Percentiles rank a stretch among this genome's conserved stretches.
phyloP scores from a whole-genome alignment of 2,329 filamentous ascomycete species.

The Elsinoe fawcettii region DNA sequence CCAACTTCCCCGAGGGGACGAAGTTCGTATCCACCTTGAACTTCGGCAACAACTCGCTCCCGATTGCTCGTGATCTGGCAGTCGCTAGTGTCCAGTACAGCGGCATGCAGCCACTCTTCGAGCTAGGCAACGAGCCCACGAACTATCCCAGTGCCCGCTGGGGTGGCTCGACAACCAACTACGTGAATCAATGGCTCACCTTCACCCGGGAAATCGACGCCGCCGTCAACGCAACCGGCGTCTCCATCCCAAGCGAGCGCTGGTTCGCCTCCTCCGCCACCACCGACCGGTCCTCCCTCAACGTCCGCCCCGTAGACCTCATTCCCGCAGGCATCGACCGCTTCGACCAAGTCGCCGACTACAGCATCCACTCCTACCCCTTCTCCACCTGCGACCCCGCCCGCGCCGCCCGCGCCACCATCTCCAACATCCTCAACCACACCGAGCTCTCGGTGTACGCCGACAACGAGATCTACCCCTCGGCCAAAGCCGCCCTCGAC shows the following conservation, averaged over 20 bases:
- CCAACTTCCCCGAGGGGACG: constrained; percentile 25
- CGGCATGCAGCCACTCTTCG: constrained; percentile 23
- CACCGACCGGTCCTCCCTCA: constrained; percentile 24
- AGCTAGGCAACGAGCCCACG: constrained; percentile 28
- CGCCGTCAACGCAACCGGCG: constrained; percentile 20
- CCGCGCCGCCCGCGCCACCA: constrained; percentile 23
- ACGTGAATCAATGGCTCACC: constrained; percentile 27
- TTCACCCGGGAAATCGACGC: constrained; percentile 24
- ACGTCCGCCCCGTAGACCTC: constrained; percentile 25
- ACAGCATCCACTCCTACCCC: constrained; percentile 27
- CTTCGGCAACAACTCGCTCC: constrained; percentile 25
- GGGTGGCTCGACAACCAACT: constrained; percentile 23
- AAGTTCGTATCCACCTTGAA: constrained; percentile 27
- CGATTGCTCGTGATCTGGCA: constrained; percentile 25
- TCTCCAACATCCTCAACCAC: constrained; percentile 26
- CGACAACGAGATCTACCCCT: constrained; percentile 25
- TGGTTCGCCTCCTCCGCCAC: constrained; percentile 28
- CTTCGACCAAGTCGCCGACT: constrained; percentile 23
- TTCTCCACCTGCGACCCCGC: constrained; percentile 27
- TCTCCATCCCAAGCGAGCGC: constrained; percentile 17
- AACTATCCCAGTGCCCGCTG: constrained; percentile 24
- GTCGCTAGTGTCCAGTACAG: constrained; percentile 26
- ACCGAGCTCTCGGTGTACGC: constrained; percentile 24
- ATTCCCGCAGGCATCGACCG: constrained; percentile 26
- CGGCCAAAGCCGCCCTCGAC: constrained; percentile 24